A percentile compares a stretch with the other conserved stretches of the same genome.
Conservation (phyloP, 305 asterid genomes). For the Euphrasia arctica region DNA sequence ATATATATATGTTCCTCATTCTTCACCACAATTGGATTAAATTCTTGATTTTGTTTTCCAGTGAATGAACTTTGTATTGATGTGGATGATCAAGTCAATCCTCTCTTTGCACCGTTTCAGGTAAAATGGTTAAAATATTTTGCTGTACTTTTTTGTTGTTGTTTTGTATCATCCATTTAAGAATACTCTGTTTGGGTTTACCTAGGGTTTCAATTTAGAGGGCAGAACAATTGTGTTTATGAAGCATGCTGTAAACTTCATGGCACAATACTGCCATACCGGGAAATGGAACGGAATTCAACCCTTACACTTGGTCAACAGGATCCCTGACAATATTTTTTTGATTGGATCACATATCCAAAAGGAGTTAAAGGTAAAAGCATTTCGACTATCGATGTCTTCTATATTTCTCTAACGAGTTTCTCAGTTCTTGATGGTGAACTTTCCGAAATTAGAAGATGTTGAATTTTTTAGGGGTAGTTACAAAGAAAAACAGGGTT, state of each 20-base stretch:
- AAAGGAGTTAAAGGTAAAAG: slow-evolving; percentile 15
- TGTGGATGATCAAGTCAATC: slow-evolving; percentile 11
- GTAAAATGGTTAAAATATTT: background rate
- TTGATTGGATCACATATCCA: slow-evolving; percentile 23
- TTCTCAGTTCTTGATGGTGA: background rate
- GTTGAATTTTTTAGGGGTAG: background rate
- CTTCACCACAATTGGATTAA: slow-evolving; percentile 5
- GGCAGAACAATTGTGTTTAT: background rate
- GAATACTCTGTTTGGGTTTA: background rate
- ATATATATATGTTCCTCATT: background rate
- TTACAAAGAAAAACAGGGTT: background rate
- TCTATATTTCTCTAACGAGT: background rate
- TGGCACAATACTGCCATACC: background rate
- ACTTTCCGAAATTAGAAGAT: background rate
- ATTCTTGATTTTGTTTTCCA: background rate
- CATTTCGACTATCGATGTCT: background rate
- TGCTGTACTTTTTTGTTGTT: background rate
- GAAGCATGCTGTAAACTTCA: background rate
- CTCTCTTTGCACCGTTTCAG: background rate
- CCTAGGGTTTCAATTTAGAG: slow-evolving; percentile 5
- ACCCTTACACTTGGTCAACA: background rate
- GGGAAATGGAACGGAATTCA: background rate
- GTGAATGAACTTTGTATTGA: slow-evolving; percentile 21
- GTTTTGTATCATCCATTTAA: background rate
- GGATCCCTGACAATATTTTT: slow-evolving; percentile 14